These are phyloP conservation scores for Aspergillus ustus DNA, from an alignment of 2,329 filamentous ascomycete species.

Conservation along the genomic window DNA sequence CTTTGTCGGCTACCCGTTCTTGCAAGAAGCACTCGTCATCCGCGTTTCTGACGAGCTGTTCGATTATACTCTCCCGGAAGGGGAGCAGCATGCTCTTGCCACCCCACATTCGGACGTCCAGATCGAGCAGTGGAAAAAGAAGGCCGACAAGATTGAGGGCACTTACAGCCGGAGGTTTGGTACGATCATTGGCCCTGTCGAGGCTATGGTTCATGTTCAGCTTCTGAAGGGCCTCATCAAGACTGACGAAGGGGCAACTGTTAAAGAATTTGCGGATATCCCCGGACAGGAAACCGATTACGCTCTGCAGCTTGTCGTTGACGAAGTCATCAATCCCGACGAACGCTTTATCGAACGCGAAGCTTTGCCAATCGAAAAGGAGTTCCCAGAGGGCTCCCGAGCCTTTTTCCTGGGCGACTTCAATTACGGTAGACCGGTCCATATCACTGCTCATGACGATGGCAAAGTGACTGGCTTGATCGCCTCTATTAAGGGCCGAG, in stretches of 20 bases:
- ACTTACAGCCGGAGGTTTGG: conserved; percentile 90
- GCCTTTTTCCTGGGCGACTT: conserved; percentile 95
- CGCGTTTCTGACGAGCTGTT: conserved; percentile 93
- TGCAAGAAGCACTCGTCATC: conserved; percentile 89
- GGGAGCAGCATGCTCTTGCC: conserved; percentile 67
- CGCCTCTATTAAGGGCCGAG: conserved; percentile 71
- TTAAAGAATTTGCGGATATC: conserved; percentile 91
- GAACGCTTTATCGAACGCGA: conserved; percentile 88
- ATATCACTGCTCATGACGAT: conserved; percentile 73
- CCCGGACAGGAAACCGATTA: conserved; percentile 86
- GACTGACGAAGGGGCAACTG: conserved; percentile 84
- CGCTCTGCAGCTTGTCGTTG: conserved; percentile 88
- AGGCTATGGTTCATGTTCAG: conserved; percentile 88
- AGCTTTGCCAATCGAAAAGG: conserved; percentile 86
- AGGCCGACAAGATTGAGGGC: conserved; percentile 79
- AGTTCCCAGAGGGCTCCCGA: conserved; percentile 80
- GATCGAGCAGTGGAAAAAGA: conserved; percentile 82
- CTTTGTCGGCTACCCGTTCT: conserved; percentile 91
- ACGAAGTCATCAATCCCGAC: conserved; percentile 87
- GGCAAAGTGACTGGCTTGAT: conserved; percentile 81
- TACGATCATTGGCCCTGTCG: conserved; percentile 82
- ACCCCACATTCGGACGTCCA: conserved; percentile 75
- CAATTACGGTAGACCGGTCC: conserved; percentile 87
- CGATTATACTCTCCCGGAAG: conserved; percentile 74
- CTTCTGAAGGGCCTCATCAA: conserved; percentile 91